Conservation (phyloP, 805 yeast genomes). For the Tetrapisispora pingtungensis region DNA sequence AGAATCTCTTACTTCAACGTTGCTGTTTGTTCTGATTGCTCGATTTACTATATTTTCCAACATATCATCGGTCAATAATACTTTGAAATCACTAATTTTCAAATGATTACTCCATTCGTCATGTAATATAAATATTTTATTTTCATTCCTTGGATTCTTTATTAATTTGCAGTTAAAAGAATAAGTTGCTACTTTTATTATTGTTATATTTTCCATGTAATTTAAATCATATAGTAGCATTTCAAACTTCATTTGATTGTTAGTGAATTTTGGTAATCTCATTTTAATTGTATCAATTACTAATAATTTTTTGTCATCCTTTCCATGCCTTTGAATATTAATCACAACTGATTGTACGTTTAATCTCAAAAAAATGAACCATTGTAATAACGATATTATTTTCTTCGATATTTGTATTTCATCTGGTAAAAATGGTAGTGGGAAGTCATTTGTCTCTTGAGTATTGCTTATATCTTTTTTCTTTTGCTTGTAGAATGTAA, state of each 20-base stretch:
- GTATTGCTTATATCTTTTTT: background rate
- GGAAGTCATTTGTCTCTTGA: background rate
- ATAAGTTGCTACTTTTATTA: slow-evolving; percentile 14
- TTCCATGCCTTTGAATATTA: slow-evolving; percentile 4
- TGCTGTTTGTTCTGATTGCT: background rate
- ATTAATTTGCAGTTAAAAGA: slow-evolving; percentile 7
- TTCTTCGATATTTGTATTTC: slow-evolving; percentile 1
- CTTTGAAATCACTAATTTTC: slow-evolving; percentile 14
- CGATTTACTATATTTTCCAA: slow-evolving; percentile 3
- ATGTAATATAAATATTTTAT: background rate
- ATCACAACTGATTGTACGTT: slow-evolving; percentile 9
- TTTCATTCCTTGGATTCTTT: background rate
- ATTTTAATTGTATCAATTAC: slow-evolving; percentile 13
- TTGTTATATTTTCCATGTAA: slow-evolving; percentile 9
- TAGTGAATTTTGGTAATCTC: slow-evolving; percentile 9
- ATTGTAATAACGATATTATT: slow-evolving; percentile 6
- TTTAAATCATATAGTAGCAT: slow-evolving; percentile 14
- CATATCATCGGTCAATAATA: slow-evolving; percentile 2
- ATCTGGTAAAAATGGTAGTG: background rate
- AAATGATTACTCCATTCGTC: slow-evolving; percentile 15
- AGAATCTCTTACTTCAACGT: background rate
- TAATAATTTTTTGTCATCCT: background rate
- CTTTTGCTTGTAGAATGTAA: slow-evolving; percentile 5
- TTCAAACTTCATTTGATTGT: slow-evolving; percentile 11
- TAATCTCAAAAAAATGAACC: slow-evolving; percentile 10